Percentiles rank a stretch among this genome's conserved stretches.
These are phyloP conservation scores for Phytophthora cactorum DNA, from an alignment of 352 stramenopile species.

Conservation along the genomic window DNA sequence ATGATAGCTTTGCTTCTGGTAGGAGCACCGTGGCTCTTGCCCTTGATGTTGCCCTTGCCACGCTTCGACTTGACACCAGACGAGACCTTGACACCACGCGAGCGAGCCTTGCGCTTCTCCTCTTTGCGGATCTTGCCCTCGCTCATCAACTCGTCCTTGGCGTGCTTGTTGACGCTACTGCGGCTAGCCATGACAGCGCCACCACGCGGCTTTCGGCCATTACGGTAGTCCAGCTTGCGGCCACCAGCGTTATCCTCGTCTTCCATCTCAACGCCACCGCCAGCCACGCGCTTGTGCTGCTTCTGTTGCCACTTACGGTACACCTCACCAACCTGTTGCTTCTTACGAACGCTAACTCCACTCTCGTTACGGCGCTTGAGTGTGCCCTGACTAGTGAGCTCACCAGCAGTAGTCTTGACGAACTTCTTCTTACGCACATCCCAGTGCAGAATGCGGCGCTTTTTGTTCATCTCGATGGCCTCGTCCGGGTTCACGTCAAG, in stretches of 20 bases:
- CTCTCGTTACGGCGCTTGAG: constrained; percentile 90
- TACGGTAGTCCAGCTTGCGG: constrained; percentile 77
- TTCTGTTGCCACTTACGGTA: constrained; percentile 96
- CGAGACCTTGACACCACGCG: constrained; percentile 73
- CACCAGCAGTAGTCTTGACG: constrained; percentile 92
- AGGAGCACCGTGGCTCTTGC: constrained; percentile 83
- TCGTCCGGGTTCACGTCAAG: constrained; percentile 98
- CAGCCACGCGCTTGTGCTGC: constrained; percentile 84
- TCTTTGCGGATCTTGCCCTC: constrained; percentile 88
- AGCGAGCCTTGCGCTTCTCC: constrained; percentile 84
- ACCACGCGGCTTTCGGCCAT: constrained; percentile 74
- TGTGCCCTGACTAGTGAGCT: constrained; percentile 83
- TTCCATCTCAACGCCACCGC: constrained; percentile 70
- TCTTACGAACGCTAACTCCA: constrained; percentile 82
- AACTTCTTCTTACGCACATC: constrained; percentile 98
- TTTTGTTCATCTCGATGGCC: constrained; percentile 97
- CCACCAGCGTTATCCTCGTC: constrained; percentile 54
- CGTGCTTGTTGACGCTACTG: constrained; percentile 74
- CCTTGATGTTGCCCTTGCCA: constrained; percentile 77
- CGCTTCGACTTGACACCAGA: constrained; percentile 52
- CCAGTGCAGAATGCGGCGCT: constrained; percentile 98
- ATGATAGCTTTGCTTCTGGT: constrained; percentile 88
- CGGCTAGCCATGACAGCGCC: constrained; percentile 39
- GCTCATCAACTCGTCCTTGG: constrained; percentile 79
- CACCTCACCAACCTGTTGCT: constrained; percentile 90